Conservation (phyloP, 2,329 filamentous ascomycete species). For the Pyrenochaeta sp. region DNA sequence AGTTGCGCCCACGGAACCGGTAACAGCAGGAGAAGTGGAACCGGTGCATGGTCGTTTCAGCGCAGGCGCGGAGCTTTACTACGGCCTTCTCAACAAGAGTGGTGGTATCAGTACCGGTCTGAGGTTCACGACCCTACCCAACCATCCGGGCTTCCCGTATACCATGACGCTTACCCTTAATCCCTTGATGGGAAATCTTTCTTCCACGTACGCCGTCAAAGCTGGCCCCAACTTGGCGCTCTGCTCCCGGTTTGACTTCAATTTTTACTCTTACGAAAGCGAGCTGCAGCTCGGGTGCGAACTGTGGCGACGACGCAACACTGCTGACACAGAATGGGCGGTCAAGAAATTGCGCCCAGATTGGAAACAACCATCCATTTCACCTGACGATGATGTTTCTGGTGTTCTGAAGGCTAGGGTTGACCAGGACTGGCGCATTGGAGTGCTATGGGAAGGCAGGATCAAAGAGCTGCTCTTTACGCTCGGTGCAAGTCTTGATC, state of each 20-base stretch:
- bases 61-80: conserved; percentile 92
- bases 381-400: conserved; percentile 71
- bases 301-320: conserved; percentile 75
- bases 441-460: conserved; percentile 90
- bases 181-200: conserved; percentile 92
- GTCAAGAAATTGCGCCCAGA: conserved; percentile 53
- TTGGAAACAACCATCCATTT: conserved; percentile 46
- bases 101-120: conserved; percentile 89
- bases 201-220: conserved; percentile 89
- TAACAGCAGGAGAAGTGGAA: conserved; percentile 48
- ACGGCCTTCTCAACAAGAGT: conserved; percentile 92
- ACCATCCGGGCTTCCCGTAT: conserved; percentile 84
- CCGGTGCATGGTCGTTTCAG: conserved; percentile 83
- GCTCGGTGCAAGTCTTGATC: conserved; percentile 84
- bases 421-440: conserved; percentile 86
- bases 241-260: conserved; percentile 93
- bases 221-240: conserved; percentile 84
- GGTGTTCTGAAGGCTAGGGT: conserved; percentile 90
- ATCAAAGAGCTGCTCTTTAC: conserved; percentile 94
- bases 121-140: conserved; percentile 86
- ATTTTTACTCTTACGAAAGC: conserved; percentile 97
- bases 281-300: conserved; percentile 92
- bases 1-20: conserved; percentile 33
- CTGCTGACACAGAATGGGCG: conserved; percentile 55
- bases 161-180: conserved; percentile 94